Conservation (phyloP, 2,329 filamentous ascomycete species). For the Pseudogymnoascus sp. region DNA sequence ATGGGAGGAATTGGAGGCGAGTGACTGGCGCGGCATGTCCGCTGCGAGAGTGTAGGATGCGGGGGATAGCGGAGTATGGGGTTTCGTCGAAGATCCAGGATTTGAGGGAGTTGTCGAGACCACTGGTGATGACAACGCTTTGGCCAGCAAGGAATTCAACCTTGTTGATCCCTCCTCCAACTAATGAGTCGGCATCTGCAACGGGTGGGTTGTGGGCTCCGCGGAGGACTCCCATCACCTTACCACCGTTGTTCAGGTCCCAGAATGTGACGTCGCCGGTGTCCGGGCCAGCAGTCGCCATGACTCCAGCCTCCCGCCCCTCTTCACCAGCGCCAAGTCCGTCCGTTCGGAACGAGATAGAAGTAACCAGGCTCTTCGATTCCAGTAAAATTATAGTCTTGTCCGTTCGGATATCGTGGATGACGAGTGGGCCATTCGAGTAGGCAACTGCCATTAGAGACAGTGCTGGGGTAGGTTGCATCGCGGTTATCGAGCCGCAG, state of each 20-base stretch:
- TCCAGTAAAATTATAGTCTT: constrained; percentile 64
- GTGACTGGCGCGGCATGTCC: constrained; percentile 85
- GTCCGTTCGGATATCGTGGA: constrained; percentile 78
- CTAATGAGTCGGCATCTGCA: constrained; percentile 38
- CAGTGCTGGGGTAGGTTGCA: constrained; percentile 77
- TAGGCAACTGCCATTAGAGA: constrained; percentile 86
- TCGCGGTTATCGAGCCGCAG: constrained; percentile 75
- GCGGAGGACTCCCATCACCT: constrained; percentile 77
- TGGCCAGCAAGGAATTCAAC: constrained; percentile 86
- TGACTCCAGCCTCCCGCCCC: constrained; percentile 77
- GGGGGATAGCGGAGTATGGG: constrained; percentile 79
- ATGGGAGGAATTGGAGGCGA: constrained; percentile 75
- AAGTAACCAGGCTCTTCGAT: constrained; percentile 62
- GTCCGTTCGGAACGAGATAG: constrained; percentile 86
- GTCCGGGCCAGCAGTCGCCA: constrained; percentile 76
- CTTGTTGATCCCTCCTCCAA: constrained; percentile 74
- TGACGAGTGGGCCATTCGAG: constrained; percentile 65
- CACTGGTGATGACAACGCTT: constrained; percentile 82
- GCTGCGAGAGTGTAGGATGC: constrained; percentile 76
- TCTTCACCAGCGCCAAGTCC: constrained; percentile 82
- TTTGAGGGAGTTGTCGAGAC: constrained; percentile 86
- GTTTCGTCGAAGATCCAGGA: constrained; percentile 95
- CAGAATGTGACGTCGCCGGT: constrained; percentile 91
- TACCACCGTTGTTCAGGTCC: constrained; percentile 86
- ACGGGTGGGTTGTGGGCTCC: constrained; percentile 78